Conservation (phyloP, 768 basidiomycete species). For the Phaffia tasmanica region DNA sequence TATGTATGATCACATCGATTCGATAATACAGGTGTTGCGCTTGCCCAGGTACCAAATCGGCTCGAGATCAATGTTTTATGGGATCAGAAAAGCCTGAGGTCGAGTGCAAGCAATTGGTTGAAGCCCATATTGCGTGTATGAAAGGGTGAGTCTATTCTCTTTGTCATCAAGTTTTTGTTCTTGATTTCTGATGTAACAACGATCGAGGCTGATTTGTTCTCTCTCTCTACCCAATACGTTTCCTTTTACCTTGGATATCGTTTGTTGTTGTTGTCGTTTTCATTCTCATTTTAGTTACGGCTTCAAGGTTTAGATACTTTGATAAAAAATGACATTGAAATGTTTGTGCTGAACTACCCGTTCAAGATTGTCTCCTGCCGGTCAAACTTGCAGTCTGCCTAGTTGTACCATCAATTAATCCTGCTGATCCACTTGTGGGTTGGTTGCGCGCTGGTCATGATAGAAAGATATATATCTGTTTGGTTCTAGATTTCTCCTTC, state of each 20-base stretch:
- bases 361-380: too few relatives aligned
- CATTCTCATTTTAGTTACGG: not conserved
- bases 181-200: too few relatives aligned
- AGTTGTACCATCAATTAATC: not conserved
- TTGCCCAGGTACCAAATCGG: constrained; percentile 82
- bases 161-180: not conserved
- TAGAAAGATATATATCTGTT: not conserved
- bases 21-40: constrained; percentile 70
- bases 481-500: constrained; percentile 28
- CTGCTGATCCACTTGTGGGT: not conserved
- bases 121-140: constrained; percentile 84
- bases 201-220: too few relatives aligned
- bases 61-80: constrained; percentile 91
- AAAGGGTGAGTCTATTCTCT: constrained; percentile 35
- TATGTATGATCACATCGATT: too few relatives aligned
- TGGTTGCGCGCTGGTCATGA: not conserved
- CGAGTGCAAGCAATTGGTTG: constrained; percentile 68
- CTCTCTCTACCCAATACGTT: too few relatives aligned
- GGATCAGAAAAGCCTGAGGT: constrained; percentile 45
- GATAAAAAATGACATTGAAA: not conserved
- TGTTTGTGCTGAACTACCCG: not conserved
- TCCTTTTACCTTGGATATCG: too few relatives aligned
- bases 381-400: not conserved
- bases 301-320: constrained; percentile 8
- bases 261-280: too few relatives aligned